Evolutionary conservation across 2,329 filamentous ascomycete species (phyloP), one percentile per base, ranked within the genome.

Genomic region (Colletotrichum salicis): DNA sequence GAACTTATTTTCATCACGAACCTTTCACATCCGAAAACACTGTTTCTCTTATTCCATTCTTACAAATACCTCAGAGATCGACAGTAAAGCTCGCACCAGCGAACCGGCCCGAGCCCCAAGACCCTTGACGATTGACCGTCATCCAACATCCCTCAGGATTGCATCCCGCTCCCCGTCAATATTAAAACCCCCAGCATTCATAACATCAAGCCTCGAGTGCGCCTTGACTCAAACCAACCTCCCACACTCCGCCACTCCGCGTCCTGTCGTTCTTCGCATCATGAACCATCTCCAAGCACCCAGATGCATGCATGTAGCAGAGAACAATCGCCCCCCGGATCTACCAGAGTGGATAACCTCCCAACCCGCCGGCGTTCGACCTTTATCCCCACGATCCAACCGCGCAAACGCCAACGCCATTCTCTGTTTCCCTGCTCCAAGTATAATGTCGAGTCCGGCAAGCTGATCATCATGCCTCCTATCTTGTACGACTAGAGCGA

Each of bases 51-150:
- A 35, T 31, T 51, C 29, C 15, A 48, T 27, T 48, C 27, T 27
- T 52, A 51, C 54, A 19, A 48, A 12, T 56, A 24, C 24, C 45
- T 33, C 45, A 15, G 33, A 64, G 60, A 72, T 70, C 59, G 55
- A 64, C 55, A 22, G 55, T 41, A n/a, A 15, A 45, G 29, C 35
- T 69, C 29, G 35, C 48, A 61, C 55, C 60, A 55, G 29, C 59
- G 59, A 71, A 59, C 59, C 70, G 48, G 65, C 48, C 70, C 65
- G 55, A 51, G 35, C 58, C 48, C 65, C 52, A 31, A 41, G 24
- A 37, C 66, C 59, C 51, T 63, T 52, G 41, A 31, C 33, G 35
- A 60, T 29, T 52, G 24, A 55, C 41, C 29, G 13, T 24, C 29
- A 45, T 37, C 19, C n/a, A 45, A 19, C 35, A 19, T 37, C 54